Evolutionary conservation across 805 yeast species (phyloP), one percentile per base, ranked within the genome.

Genomic region (Candida yuanshanica): DNA sequence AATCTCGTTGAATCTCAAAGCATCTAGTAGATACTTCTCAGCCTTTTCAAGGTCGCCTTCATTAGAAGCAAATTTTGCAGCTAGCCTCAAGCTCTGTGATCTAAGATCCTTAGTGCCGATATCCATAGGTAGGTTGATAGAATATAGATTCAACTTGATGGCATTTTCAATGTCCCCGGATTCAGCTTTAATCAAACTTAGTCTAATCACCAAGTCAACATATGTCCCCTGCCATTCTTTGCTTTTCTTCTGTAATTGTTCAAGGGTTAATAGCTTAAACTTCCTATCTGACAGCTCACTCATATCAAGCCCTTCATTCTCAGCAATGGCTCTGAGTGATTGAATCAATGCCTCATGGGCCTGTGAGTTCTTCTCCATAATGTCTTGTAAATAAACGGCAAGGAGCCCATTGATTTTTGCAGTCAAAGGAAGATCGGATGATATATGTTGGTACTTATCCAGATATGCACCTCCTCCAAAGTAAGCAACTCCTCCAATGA

Each of bases 321-420:
- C 49, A 4, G 66, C 66, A 17, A 68, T 42, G 8, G 34, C 38
- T 38, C 62, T 55, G 21, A 70, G 42, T 20, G 64, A 48, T 5
- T 51, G 55, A 10, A 52, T 52, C 36, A 69, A 62, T 16, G 59
- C 55, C 14, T 50, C 45, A 47, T 67, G 63, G 1, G 74, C 74
- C 13, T 45, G 45, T 6, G 44, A 41, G 9, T 57, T 60, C 35
- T 66, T 57, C 24, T 59, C 53, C 16, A 52, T 56, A 6, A 66
- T 52, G 35, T 60, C 57, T 39, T 70, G 74, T 35, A 64, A 59
- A 31, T 63, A 68, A 5, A 70, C 50, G 20, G 71, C 73, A 7
- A 60, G 47, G 41, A 66, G 62, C 37, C 43, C 32, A 20, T 36
- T 26, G 11, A 41, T 10, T 3, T 31, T 35, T 7, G 42, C 26